Conservation (phyloP, 2,329 filamentous ascomycete species). For the Curvularia verruculosa region DNA sequence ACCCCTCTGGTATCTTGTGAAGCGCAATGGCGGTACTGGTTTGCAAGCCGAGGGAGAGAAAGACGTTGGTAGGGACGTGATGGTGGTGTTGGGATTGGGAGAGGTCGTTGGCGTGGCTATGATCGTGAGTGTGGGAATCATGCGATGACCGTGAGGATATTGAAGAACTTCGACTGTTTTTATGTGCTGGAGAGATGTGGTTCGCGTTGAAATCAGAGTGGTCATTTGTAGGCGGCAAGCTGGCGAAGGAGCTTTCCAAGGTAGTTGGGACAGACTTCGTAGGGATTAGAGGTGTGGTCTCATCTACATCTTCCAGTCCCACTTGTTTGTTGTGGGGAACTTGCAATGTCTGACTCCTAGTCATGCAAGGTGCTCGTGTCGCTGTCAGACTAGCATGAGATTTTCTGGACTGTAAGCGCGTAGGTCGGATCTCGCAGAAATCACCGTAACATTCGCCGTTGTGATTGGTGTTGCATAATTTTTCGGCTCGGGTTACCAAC, state of each 20-base stretch:
- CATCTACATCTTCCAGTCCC: slow-evolving; percentile 39
- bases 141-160: slow-evolving; percentile 9
- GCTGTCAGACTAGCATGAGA: slow-evolving; percentile 26
- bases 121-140: slow-evolving; percentile 8
- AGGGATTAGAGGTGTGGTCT: slow-evolving; percentile 29
- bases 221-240: slow-evolving; percentile 22
- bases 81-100: slow-evolving; percentile 76
- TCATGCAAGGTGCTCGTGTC: slow-evolving; percentile 26
- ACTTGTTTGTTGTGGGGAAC: slow-evolving; percentile 37
- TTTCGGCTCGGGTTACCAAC: slow-evolving; percentile 54
- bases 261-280: slow-evolving; percentile 33
- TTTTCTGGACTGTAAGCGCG: slow-evolving; percentile 29
- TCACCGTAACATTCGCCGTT: slow-evolving; percentile 66
- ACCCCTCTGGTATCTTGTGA: slow-evolving; percentile 89
- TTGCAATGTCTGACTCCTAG: slow-evolving; percentile 32
- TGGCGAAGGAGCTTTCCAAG: slow-evolving; percentile 30
- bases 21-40: slow-evolving; percentile 93
- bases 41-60: slow-evolving; percentile 92
- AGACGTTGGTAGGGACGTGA: slow-evolving; percentile 92
- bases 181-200: slow-evolving; percentile 10
- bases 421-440: slow-evolving; percentile 51
- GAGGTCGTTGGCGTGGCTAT: slow-evolving; percentile 12
- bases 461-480: slow-evolving; percentile 61
- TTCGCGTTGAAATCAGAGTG: slow-evolving; percentile 10
- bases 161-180: slow-evolving; percentile 24